Conservation (phyloP, 805 yeast genomes). For the Torulaspora gathmanii region DNA sequence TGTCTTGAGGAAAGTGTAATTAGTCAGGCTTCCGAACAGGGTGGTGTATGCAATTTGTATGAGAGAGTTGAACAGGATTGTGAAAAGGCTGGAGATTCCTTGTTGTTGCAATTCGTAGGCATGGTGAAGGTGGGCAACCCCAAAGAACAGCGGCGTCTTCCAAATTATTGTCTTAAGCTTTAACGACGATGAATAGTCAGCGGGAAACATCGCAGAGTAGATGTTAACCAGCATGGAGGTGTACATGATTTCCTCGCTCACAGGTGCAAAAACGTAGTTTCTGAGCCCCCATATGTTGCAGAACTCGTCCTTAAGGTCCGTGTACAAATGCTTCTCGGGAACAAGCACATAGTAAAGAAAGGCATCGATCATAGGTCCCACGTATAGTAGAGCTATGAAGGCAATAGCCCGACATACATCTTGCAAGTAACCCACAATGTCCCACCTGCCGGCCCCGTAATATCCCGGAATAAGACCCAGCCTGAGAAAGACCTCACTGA, state of each 20-base stretch:
- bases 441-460: slow-evolving; percentile 16
- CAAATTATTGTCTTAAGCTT: slow-evolving; percentile 14
- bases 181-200: slow-evolving; percentile 5
- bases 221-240: slow-evolving; percentile 30
- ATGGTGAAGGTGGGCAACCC: slow-evolving; percentile 36
- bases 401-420: slow-evolving; percentile 15
- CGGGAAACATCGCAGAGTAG: slow-evolving; percentile 14
- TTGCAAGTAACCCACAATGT: slow-evolving; percentile 8
- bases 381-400: slow-evolving; percentile 21
- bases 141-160: slow-evolving; percentile 32
- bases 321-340: slow-evolving; percentile 10
- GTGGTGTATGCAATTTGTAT: slow-evolving; percentile 33
- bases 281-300: slow-evolving; percentile 32
- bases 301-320: slow-evolving; percentile 19
- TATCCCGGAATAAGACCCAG: slow-evolving; percentile 29
- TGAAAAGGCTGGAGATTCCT: slow-evolving; percentile 16
- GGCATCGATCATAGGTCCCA: slow-evolving; percentile 27
- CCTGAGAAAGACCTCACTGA: slow-evolving; percentile 14
- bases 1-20: slow-evolving; percentile 28
- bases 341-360: slow-evolving; percentile 20
- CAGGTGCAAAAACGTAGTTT: slow-evolving; percentile 34
- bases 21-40: slow-evolving; percentile 33
- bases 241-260: slow-evolving; percentile 35
- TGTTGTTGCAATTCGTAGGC: slow-evolving; percentile 26
- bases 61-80: slow-evolving; percentile 19